Percentiles rank a stretch among this genome's conserved stretches.
phyloP scores from a whole-genome alignment of 1,284 basidiomycete species.

The Spongiforma sp. region DNA sequence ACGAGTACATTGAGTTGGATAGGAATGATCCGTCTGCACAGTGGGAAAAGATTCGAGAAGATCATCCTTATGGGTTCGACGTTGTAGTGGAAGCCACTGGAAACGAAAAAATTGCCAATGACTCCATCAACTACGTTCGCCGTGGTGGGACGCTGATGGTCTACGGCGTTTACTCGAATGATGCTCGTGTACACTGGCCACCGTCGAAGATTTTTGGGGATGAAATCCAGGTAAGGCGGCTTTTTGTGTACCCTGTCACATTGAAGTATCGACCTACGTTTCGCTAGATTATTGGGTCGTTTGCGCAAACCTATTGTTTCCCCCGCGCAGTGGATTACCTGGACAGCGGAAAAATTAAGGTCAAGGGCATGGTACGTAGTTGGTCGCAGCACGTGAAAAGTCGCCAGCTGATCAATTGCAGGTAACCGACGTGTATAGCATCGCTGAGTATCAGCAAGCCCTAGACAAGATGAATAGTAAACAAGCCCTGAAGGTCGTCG shows the following conservation, averaged over 20 bases:
- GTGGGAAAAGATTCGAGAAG: conserved; percentile 75
- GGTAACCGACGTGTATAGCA: conserved; percentile 65
- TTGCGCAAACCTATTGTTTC: conserved; percentile 86
- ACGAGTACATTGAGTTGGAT: conserved; percentile 84
- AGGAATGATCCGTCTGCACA: conserved; percentile 69
- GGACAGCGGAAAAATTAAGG: conserved; percentile 80
- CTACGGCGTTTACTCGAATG: conserved; percentile 73
- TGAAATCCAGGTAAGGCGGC: conserved; percentile 68
- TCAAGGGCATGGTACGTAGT: conserved; percentile 74
- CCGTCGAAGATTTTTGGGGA: conserved; percentile 84
- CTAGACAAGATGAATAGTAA: conserved; percentile 84
- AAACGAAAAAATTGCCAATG: conserved; percentile 76
- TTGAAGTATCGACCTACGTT: conserved; percentile 3
- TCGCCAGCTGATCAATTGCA: conserved; percentile 3
- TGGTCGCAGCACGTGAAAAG: not conserved
- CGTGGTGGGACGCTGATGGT: conserved; percentile 75
- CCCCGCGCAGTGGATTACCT: conserved; percentile 84
- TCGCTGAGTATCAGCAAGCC: conserved; percentile 80
- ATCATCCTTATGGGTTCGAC: conserved; percentile 85
- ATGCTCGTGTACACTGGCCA: conserved; percentile 79
- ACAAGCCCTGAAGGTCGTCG: conserved; percentile 67
- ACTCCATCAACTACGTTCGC: conserved; percentile 81
- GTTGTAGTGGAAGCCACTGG: conserved; percentile 88
- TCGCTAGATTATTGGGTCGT: conserved; percentile 79
- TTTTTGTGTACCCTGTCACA: not conserved